Conservation (phyloP, 2,329 filamentous ascomycete species). For the Ophidiomyces ophidiicola region DNA sequence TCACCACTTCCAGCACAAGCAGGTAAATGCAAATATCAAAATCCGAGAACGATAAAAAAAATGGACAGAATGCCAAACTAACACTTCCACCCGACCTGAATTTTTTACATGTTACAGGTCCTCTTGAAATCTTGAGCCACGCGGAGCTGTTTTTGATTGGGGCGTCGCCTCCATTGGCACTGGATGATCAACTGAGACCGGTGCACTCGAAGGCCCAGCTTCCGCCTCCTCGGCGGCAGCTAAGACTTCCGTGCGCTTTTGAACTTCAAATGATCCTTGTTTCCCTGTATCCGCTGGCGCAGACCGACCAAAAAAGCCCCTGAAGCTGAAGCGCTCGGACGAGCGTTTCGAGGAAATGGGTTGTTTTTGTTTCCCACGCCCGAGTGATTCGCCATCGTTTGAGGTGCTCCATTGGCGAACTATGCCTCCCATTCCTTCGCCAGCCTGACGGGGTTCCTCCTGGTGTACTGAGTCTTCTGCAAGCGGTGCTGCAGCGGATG, state of each 20-base stretch:
- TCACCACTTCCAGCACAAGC: no score
- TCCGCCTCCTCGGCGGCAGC: conserved; percentile 1
- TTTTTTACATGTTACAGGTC: conserved; percentile 5
- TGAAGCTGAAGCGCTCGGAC: conserved; percentile 7
- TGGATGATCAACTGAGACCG: background rate
- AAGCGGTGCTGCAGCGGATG: background rate
- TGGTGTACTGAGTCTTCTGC: background rate
- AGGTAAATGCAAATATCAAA: no score
- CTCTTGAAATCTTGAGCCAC: conserved; percentile 8
- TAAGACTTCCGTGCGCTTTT: conserved; percentile 3
- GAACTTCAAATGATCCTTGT: conserved; percentile 11
- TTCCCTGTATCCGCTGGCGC: conserved; percentile 5
- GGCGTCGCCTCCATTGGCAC: background rate
- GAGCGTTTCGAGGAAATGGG: background rate
- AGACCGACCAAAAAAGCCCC: conserved; percentile 6
- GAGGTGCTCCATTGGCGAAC: conserved; percentile 10
- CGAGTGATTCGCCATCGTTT: conserved; percentile 1
- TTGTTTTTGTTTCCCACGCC: background rate
- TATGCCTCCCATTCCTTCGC: background rate
- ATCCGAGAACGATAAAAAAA: no score
- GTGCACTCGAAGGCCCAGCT: background rate
- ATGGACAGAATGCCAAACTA: no score
- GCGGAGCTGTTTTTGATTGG: conserved; percentile 1
- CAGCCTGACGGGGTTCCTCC: background rate
- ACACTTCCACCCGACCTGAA: no score